phyloP scores from a whole-genome alignment of 805 yeast species.

The Grigorovia humatica region DNA sequence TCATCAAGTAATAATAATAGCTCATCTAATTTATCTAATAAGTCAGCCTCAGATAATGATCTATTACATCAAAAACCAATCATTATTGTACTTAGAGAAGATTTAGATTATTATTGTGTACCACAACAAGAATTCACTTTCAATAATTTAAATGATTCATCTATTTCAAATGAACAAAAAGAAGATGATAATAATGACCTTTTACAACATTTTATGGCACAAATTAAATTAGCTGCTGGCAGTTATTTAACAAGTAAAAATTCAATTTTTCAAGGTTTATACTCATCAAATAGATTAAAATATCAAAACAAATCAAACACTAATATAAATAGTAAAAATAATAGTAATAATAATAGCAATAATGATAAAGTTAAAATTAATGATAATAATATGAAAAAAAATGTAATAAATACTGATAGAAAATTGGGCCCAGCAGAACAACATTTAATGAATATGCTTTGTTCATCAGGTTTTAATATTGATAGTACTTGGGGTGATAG shows the following conservation, averaged over 20 bases:
- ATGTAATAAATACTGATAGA: slow-evolving; percentile 30
- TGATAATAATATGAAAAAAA: slow-evolving; percentile 34
- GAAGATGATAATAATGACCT: slow-evolving; percentile 33
- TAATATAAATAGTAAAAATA: slow-evolving; percentile 26
- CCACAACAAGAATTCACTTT: slow-evolving; percentile 38
- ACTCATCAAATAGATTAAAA: slow-evolving; percentile 27
- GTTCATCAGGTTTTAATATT: slow-evolving; percentile 70
- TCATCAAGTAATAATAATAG: not conserved
- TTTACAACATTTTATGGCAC: slow-evolving; percentile 42
- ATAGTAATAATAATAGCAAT: not conserved
- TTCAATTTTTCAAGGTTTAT: slow-evolving; percentile 68
- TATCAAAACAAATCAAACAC: slow-evolving; percentile 33
- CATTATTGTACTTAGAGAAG: slow-evolving; percentile 85
- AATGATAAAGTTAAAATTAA: not conserved
- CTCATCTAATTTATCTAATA: slow-evolving; percentile 3
- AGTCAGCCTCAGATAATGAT: slow-evolving; percentile 42
- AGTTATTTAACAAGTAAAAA: slow-evolving; percentile 45
- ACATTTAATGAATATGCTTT: slow-evolving; percentile 88
- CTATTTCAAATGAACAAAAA: slow-evolving; percentile 30
- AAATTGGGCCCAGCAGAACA: slow-evolving; percentile 82
- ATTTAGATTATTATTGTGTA: slow-evolving; percentile 84
- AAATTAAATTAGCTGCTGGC: slow-evolving; percentile 66
- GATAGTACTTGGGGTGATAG: slow-evolving; percentile 80
- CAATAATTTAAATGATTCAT: slow-evolving; percentile 19
- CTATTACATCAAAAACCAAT: slow-evolving; percentile 76